A percentile compares a stretch with the other conserved stretches of the same genome.
Evolutionary conservation across 345 rosid genomes (phyloP).

Genomic region (Salix purpurea): DNA sequence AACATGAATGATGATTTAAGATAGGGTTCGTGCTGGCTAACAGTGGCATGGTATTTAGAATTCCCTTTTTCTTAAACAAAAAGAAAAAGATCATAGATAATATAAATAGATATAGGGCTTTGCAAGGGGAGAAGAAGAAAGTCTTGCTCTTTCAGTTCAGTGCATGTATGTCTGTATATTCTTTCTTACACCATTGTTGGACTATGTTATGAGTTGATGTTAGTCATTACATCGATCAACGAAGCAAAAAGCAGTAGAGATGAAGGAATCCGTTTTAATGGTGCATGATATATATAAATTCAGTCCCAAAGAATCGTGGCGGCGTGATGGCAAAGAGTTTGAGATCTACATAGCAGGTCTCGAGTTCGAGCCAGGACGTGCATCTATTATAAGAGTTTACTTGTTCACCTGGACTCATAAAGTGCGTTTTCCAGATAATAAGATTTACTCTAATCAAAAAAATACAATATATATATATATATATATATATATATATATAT

Average conservation of each 20-base stretch:
- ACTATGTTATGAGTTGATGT: background rate
- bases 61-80: background rate
- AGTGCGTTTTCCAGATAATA: accelerated
- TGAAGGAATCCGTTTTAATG: constrained; percentile 1
- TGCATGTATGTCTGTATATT: constrained; percentile 3
- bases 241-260: constrained; percentile 1
- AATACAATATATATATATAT: too few relatives aligned
- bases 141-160: background rate
- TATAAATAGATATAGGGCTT: background rate
- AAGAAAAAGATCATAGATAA: background rate
- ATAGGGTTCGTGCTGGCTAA: background rate
- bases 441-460: too few relatives aligned
- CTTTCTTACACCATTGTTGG: background rate
- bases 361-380: too few relatives aligned
- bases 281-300: background rate
- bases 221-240: background rate
- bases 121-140: background rate
- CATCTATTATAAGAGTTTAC: too few relatives aligned
- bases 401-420: too few relatives aligned
- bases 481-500: too few relatives aligned
- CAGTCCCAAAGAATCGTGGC: too few relatives aligned
- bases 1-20: constrained; percentile 18
- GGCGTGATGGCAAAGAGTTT: too few relatives aligned
- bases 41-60: background rate
- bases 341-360: too few relatives aligned